These are phyloP conservation scores for Trichoderma brevicompactum DNA, from an alignment of 2,329 filamentous ascomycete genomes.

Conservation along the genomic window DNA sequence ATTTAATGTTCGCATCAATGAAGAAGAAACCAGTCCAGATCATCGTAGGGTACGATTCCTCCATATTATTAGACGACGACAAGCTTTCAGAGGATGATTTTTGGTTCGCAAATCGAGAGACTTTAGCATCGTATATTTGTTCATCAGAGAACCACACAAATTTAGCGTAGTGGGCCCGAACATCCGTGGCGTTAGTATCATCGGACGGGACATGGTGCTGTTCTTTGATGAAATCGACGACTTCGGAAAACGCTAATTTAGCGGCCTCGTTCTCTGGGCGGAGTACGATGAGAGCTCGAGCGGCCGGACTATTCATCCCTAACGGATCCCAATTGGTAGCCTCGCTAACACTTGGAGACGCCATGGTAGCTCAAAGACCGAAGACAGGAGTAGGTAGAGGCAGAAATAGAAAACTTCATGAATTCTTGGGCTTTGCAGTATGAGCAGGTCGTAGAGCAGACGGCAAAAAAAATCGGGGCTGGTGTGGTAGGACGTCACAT, in stretches of 20 bases:
- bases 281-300: not conserved
- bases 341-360: not conserved
- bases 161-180: not conserved
- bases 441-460: no score
- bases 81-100: not conserved
- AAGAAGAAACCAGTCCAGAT: constrained; percentile 2
- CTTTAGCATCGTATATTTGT: not conserved
- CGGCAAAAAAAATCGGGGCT: no score
- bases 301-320: not conserved
- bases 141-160: constrained; percentile 4
- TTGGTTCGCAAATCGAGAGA: not conserved
- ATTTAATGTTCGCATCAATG: not conserved
- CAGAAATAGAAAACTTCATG: not conserved
- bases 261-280: not conserved
- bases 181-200: not conserved
- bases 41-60: not conserved
- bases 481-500: no score
- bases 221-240: not conserved
- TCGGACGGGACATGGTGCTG: not conserved
- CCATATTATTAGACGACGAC: not conserved
- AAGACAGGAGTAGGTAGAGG: not conserved
- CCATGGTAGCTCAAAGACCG: not conserved
- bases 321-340: not conserved
- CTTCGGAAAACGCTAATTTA: not conserved
- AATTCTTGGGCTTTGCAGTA: no score